Evolutionary conservation across 208 protist species (phyloP), one percentile per base, ranked within the genome.

Genomic region (Vickermania spadyakhi): DNA sequence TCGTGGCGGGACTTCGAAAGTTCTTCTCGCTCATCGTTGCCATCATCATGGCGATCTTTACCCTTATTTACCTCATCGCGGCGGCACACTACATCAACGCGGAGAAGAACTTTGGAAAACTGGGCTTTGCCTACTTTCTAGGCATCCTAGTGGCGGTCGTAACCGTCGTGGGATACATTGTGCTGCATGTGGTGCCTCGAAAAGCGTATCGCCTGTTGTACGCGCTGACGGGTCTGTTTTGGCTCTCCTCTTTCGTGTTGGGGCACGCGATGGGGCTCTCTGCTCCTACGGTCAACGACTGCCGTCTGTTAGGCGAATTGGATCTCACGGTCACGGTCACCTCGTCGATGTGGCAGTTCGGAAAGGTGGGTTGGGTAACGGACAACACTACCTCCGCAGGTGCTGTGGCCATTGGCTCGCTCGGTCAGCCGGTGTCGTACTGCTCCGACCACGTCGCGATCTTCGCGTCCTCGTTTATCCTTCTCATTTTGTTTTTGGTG

Each of bases 21-120:
- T 92, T 89, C 66, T 73, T 89, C 57, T 89, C 85, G 1, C 73
- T 92, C 28, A 86, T 92, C 41, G 31, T 92, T n/a, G 81, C 68
- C 25, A 56, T 79, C 14, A 27, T 83, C 23, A 79, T 89, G 72
- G 80, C 73, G 5, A 23, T 87, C 55, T 56, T 70, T 31, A 89
- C 81, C 26, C 49, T 84, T 28, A 27, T 91, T 1, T 93, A 88
- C 64, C 62, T 77, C 53, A 68, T 91, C 50, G 82, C 82, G 23
- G 70, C 66, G 14, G 78, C 72, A 27, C 55, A 68, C 45, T 58
- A 87, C 36, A 77, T 89, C 56, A 77, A 70, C 1, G 23, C 58
- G 5, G 72, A 79, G 23, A 66, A 77, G 28, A 86, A 70, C 65
- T 79, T 89, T 57, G 58, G 56, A 21, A 75, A 77, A 28, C 58